Base-by-base conservation (phyloP, 345 rosid genomes). In the Conringia planisiliqua region DNA sequence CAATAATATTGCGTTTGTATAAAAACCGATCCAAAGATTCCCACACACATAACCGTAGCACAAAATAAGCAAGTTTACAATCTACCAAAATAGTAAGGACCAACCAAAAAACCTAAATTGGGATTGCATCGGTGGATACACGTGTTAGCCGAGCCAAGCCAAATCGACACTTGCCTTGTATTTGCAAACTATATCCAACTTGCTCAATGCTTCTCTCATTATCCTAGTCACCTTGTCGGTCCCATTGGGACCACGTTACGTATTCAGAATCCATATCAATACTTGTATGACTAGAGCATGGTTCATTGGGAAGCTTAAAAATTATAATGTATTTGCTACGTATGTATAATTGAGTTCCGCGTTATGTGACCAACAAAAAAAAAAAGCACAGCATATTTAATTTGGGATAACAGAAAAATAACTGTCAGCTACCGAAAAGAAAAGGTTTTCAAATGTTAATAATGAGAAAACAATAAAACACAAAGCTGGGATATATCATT, bases 101-200 rank as follows among this genome's bases (percentile, higher is more conserved):
- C 69, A 72, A 51, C 54, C 4, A 51, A n/a, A 38, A 50, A 9
- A 24, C 55, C 55, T 14, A 52, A 52, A 30, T 13, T n/a, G 24
- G 65, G 22, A 20, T 26, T 65, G 73, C 78, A 10, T 66, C 40
- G 61, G 50, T 38, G 78, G 73, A 66, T 66, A 66, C 72, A 74
- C 78, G 73, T 58, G 51, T 74, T 64, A 36, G 0, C 5, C 8
- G 6, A 47, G 66, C 59, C 26, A 58, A 17, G 61, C 72, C 67
- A 58, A 66, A 74, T 36, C 4, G 66, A 66, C 78, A 66, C 30
- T 74, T 66, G 72, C 78, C 72, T 46, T 57, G 60, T 57, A 74
- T 44, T 57, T 47, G 66, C 60, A 66, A 44, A 74, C 40, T 56
- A 39, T 42, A 56, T 46, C 60, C 78, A 66, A 74, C 51, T 66